Evolutionary conservation across 306 rosid genomes (phyloP), one percentile per base, ranked within the genome.

Genomic region (Lupinus albus): DNA sequence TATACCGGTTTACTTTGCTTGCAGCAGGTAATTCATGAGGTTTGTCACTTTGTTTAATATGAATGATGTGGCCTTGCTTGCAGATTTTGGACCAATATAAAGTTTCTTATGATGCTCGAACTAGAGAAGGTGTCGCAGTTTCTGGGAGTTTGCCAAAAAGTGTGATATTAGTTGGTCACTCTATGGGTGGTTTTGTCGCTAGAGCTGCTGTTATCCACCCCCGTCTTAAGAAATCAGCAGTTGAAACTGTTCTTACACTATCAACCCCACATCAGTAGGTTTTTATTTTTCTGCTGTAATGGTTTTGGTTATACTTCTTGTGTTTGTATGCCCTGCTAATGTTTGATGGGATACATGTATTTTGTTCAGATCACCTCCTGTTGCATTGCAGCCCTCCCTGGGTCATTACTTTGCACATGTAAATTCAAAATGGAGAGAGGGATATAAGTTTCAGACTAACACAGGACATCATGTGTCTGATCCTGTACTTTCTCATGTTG

Each of bases 111-210:
- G 86, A 88, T 73, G 81, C 91, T 61, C 89, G 96, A 77, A 79
- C 75, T 54, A 90, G 66, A 72, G 95, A 84, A 83, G 92, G 96
- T 30, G 82, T 84, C 69, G 89, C 91, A 47, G 75, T 75, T 75
- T 79, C 94, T 46, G 86, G 85, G 67, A 82, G 64, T 73, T 82
- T 78, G 74, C 99, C 99, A 76, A 88, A 83, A 76, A 86, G 90
- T 81, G 99, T 94, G 76, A 88, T 94, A 76, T 77, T 94, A 81
- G 99, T 94, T 79, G 99, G 99, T 53, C 97, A 94, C 77, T 94
- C 99, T 51, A 90, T 94, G 96, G 99, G 97, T 58, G 99, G 99
- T 72, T 86, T 94, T 86, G 99, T 94, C 67, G 97, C 99, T 61
- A 94, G 97, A 88, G 99, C 97, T 69, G 97, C 92, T 61, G 82